Conservation (phyloP, 1,139 yeast genomes). For the Hansenula anomala region DNA sequence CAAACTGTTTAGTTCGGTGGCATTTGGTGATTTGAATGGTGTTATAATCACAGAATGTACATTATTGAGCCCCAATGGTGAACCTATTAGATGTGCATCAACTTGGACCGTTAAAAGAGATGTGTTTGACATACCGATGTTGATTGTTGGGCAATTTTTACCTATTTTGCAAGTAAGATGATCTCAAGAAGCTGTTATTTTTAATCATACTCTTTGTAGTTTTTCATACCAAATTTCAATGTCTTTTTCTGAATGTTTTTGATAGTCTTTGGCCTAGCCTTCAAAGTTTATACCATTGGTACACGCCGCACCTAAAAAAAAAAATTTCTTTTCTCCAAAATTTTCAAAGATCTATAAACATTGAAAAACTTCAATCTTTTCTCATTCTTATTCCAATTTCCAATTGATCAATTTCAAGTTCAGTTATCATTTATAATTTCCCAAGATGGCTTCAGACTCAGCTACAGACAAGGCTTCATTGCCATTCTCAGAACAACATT, state of each 20-base stretch:
- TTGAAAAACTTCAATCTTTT: too few relatives aligned
- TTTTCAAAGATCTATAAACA: too few relatives aligned
- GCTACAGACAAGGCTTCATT: conserved; percentile 44
- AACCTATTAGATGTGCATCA: conserved; percentile 53
- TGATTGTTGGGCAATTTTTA: conserved; percentile 84
- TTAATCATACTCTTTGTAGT: neutral
- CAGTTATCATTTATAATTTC: neutral
- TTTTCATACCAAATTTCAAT: too few relatives aligned
- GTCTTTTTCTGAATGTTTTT: too few relatives aligned
- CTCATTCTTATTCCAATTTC: too few relatives aligned
- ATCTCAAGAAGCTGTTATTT: neutral
- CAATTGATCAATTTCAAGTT: neutral
- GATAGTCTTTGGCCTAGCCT: too few relatives aligned
- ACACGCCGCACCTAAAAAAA: too few relatives aligned
- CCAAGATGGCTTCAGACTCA: conserved; percentile 12
- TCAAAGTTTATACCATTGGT: too few relatives aligned
- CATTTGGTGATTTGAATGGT: conserved; percentile 80
- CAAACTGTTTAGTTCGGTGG: conserved; percentile 66
- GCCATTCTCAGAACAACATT: conserved; percentile 50
- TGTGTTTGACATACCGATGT: conserved; percentile 88
- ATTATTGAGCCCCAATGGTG: conserved; percentile 39
- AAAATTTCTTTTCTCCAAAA: conserved; percentile 3
- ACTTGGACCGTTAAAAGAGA: conserved; percentile 90
- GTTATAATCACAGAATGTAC: conserved; percentile 79
- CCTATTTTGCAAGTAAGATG: conserved; percentile 45